phyloP scores from a whole-genome alignment of 164 flowering plant genomes.

The Litsea cubeba region DNA sequence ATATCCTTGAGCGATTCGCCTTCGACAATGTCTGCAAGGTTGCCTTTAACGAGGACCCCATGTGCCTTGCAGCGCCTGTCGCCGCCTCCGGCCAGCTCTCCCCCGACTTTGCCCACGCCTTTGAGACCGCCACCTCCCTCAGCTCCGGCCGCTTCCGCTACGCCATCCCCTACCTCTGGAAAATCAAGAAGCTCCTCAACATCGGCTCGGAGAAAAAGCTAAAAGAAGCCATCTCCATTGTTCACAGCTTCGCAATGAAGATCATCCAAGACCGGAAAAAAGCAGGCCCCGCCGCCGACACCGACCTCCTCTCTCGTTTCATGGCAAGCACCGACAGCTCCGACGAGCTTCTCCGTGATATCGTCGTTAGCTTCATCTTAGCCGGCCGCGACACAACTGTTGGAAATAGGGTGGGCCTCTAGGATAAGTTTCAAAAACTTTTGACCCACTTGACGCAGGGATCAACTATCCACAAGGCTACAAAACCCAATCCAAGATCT shows the following conservation, averaged over 20 bases:
- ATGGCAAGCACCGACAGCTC: conserved; percentile 18
- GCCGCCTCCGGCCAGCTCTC: too few species aligned
- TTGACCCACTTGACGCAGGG: too few species aligned
- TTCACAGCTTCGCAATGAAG: conserved; percentile 48
- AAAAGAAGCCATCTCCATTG: conserved; percentile 30
- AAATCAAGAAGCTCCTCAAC: conserved; percentile 35
- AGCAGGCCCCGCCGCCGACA: conserved; percentile 8
- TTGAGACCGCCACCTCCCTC: conserved; percentile 51
- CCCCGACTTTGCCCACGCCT: conserved; percentile 50
- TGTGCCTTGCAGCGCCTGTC: too few species aligned
- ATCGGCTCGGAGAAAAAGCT: conserved; percentile 49
- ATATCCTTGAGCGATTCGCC: too few species aligned
- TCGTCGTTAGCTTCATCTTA: conserved; percentile 46
- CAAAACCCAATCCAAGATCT: too few species aligned
- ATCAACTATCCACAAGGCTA: too few species aligned
- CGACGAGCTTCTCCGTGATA: conserved; percentile 37
- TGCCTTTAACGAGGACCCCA: too few species aligned
- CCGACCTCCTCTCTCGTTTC: conserved; percentile 45
- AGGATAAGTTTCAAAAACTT: too few species aligned
- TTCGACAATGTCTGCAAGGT: too few species aligned
- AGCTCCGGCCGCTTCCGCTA: conserved; percentile 44
- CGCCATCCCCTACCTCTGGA: conserved; percentile 26
- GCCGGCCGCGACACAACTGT: conserved; percentile 62
- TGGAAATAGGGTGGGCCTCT: too few species aligned
- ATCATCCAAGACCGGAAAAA: conserved; percentile 38